Evolutionary conservation across 1,284 basidiomycete species (phyloP), one percentile per base, ranked within the genome.

Genomic region (Cystobasidiaceae sp.): DNA sequence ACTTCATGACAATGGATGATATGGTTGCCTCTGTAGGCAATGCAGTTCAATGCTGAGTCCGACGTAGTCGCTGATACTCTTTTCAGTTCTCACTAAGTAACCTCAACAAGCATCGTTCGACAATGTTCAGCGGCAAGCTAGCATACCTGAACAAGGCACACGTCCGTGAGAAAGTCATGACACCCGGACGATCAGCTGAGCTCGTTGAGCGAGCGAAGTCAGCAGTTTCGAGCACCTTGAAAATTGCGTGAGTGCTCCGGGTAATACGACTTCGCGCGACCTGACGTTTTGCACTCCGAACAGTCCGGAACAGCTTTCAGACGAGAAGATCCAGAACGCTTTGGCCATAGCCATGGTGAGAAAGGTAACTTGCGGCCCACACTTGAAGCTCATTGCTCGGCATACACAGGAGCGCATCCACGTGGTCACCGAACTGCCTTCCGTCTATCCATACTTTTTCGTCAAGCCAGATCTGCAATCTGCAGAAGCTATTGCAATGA

Each of bases 121-220:
- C 85, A 30, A 81, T 92, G 25, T 88, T 90, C 67, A 81, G 82
- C 0, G 74, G 78, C 21, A 90, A 91, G 71, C 80, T 92, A 8
- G 83, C 84, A 68, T 86, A 85, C 72, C 78, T 92, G 58, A 92
- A 91, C 75, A 87, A 88, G 71, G 83, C 85, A 30, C 87, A 91
- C 74, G 76, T 92, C 11, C 81, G 82, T 77, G 78, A 77, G n/a
- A 73, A 74, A 58, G 45, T 74, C 23, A 50, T 33, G 2, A 1
- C n/a, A 8, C 34, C 48, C 30, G 68, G 54, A 1, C 58, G 57
- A 2, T 34, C 68, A 8, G n/a, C 21, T 4, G 52, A 70, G 11
- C 27, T 72, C 13, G 67, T 70, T 0, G n/a, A 21, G 13, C 37
- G 70, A 30, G 49, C 68, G 27, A 45, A 33, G 30, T 19, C 6